Base-by-base conservation (phyloP, 1,284 basidiomycete genomes). In the Ganoderma lucidum region DNA sequence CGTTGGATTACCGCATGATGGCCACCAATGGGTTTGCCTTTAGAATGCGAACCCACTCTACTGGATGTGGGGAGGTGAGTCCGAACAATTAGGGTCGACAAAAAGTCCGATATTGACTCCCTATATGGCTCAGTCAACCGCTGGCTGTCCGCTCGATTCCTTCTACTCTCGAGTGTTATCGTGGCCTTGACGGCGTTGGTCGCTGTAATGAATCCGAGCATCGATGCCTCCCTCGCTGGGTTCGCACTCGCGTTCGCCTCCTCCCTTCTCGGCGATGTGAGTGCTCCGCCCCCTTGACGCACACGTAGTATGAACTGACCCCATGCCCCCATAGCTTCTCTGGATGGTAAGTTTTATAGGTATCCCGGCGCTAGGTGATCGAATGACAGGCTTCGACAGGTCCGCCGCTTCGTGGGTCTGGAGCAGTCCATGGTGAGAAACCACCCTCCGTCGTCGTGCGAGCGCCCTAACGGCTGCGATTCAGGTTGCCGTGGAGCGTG, bases 401-500 rank as follows among this genome's bases (percentile, higher is more conserved):
- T 91, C 41, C 86, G 90, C 48, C 86, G 91, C 60, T 93, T 92
- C 74, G 95, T 97, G 63, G 90, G 94, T 55, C 83, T 98, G 23
- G 96, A 98, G 78, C 95, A 98, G 80, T 92, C 92, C 28, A 96
- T 98, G 95, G 96, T 92, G 70, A 74, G 84, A 69, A 35, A 5
- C 55, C 6, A 39, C 55, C 64, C 14, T 51, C 62, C 45, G 63
- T 68, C 37, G 44, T 23, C 45, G 45, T 44, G 41, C 17, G 39
- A 63, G 65, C 67, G 68, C 62, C 64, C 62, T 37, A 39, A 53
- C 23, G 30, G 45, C 39, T 19, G 51, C 19, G 62, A 55, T 53
- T n/a, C 67, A 93, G 92, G 92, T 98, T 70, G 95, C 95, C 17
- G 84, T 98, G 61, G 97, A 98, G 80, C 91, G 96, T 56, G 88